Conservation (phyloP, 805 yeast genomes). For the Saccharomycopsis synnaedendra region DNA sequence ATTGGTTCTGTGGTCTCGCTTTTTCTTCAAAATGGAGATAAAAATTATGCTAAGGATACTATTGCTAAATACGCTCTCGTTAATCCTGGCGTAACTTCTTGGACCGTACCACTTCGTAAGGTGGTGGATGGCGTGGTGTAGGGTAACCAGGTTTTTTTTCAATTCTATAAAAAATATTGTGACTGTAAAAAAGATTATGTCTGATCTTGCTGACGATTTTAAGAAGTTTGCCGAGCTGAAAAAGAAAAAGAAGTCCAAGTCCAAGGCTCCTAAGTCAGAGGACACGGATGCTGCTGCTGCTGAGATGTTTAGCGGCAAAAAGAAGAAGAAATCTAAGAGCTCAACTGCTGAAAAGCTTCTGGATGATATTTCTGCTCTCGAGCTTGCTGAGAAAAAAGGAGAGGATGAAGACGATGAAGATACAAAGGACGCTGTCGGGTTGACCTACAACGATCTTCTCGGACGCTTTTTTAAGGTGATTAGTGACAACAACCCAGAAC, state of each 20-base stretch:
- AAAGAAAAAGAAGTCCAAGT: no score
- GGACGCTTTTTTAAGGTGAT: slow-evolving; percentile 78
- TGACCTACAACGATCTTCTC: slow-evolving; percentile 67
- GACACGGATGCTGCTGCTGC: slow-evolving; percentile 2
- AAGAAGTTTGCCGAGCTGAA: no score
- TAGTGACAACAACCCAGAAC: slow-evolving; percentile 91
- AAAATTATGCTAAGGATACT: slow-evolving; percentile 22
- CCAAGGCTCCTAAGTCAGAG: background rate
- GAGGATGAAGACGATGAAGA: slow-evolving; percentile 44
- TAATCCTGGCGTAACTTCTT: slow-evolving; percentile 43
- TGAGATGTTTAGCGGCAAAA: slow-evolving; percentile 4
- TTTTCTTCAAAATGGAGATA: slow-evolving; percentile 8
- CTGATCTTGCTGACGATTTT: background rate
- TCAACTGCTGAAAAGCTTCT: slow-evolving; percentile 23
- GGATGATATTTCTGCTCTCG: slow-evolving; percentile 24
- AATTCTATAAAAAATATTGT: background rate
- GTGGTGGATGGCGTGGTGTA: slow-evolving; percentile 27
- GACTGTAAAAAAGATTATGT: background rate
- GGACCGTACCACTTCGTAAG: slow-evolving; percentile 63
- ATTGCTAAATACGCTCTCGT: slow-evolving; percentile 43
- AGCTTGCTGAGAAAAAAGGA: slow-evolving; percentile 75
- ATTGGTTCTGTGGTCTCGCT: slow-evolving; percentile 15
- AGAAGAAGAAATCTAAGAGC: slow-evolving; percentile 5
- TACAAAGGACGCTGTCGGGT: slow-evolving; percentile 17
- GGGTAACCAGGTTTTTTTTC: background rate